Evolutionary conservation across 768 basidiomycete genomes (phyloP), one percentile per base, ranked within the genome.

Genomic region (Boletus huronensis): DNA sequence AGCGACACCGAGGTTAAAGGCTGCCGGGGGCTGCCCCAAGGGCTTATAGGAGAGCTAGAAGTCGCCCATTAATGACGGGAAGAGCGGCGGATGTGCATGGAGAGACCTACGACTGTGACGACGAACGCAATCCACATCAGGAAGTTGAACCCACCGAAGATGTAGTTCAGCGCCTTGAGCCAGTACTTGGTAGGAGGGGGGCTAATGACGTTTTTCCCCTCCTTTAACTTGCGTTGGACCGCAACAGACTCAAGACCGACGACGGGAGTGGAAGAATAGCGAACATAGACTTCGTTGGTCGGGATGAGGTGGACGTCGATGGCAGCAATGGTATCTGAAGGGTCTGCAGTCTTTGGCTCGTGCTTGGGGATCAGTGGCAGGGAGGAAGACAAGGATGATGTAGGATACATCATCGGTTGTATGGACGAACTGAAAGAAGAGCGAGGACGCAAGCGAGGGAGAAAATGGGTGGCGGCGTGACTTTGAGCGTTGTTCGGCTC

Each of bases 111-210:
- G 31, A 75, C 35, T 0, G 75, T 77, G 50, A 79, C 74, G 50
- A 84, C 69, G 56, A 80, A 79, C 0, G 80, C 82, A 47, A 79
- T 73, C 72, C 82, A 76, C 69, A 84, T 78, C 17, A 84, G 66
- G 50, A 75, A 76, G 48, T 82, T 82, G 64, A 83, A 83, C 1
- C 82, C 82, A 39, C 82, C 80, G 43, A 84, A 79, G 45, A 83
- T 54, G 49, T 82, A 84, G 59, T 76, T 77, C 16, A 80, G 60
- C 29, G 74, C 70, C 71, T 82, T 82, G 62, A 75, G 72, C 73
- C 68, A 79, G 59, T 72, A 74, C 60, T 79, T 76, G 9, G 74
- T 75, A 3, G 74, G 75, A 3, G 79, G 79, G 0, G 79, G 75
- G 21, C 75, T 76, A 21, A 83, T 78, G 39, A 75, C 67, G 61